phyloP scores from a whole-genome alignment of 2,329 filamentous ascomycete species.

The Hypoxylon sp. region DNA sequence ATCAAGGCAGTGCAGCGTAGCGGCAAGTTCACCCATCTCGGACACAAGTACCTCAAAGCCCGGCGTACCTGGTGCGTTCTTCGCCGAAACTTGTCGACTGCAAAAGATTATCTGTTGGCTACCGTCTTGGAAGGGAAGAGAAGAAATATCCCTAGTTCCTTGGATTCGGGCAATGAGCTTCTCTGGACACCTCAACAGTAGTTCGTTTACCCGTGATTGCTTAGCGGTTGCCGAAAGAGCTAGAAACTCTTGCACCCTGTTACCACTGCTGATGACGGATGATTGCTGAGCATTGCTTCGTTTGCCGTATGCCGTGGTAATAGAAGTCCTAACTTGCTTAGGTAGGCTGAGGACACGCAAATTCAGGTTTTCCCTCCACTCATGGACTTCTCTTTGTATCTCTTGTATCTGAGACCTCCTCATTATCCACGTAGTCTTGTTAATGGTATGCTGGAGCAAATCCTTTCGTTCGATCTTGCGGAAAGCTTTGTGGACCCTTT shows the following conservation, averaged over 20 bases:
- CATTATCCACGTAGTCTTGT: neutral
- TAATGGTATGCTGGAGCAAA: neutral
- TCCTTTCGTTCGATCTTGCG: neutral
- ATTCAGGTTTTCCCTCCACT: neutral
- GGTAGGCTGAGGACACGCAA: neutral
- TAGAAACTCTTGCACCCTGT: neutral
- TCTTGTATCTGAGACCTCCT: neutral
- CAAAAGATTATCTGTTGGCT: neutral
- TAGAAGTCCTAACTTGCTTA: neutral
- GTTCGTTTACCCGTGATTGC: neutral
- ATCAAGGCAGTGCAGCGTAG: neutral
- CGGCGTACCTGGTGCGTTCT: neutral
- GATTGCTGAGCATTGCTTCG: neutral
- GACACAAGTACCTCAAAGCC: neutral
- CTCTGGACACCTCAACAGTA: neutral
- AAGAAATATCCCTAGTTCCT: neutral
- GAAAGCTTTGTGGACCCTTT: neutral
- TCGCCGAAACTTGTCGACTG: neutral
- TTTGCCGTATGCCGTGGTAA: neutral
- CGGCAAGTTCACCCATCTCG: neutral
- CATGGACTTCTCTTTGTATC: neutral
- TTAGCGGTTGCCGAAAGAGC: neutral
- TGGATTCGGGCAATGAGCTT: neutral
- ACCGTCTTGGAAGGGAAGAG: neutral
- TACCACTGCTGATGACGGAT: neutral